Evolutionary conservation across 2,329 filamentous ascomycete genomes (phyloP).

Genomic region (Cadophora sp.): DNA sequence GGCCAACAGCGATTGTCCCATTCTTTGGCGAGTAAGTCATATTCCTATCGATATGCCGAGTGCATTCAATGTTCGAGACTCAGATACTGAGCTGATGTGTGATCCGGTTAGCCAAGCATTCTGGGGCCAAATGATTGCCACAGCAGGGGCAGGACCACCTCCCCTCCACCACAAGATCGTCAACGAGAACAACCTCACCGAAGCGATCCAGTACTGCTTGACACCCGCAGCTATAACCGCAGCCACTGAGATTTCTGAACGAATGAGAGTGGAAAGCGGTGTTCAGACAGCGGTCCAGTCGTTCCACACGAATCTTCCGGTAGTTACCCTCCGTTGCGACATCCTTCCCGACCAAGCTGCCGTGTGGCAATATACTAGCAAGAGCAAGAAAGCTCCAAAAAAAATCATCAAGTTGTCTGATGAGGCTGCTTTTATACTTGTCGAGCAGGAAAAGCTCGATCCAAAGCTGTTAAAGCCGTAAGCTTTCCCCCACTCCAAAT

Average conservation of each 20-base stretch:
- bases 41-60: too few relatives aligned
- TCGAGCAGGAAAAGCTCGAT: conserved; percentile 30
- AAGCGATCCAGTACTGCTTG: conserved; percentile 66
- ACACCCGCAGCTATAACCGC: conserved; percentile 62
- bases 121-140: conserved; percentile 77
- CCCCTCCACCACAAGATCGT: conserved; percentile 72
- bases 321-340: conserved; percentile 69
- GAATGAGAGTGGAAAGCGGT: conserved; percentile 68
- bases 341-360: conserved; percentile 61
- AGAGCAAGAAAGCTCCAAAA: conserved; percentile 15
- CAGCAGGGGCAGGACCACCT: conserved; percentile 71
- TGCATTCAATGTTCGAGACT: too few relatives aligned
- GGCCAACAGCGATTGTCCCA: too few relatives aligned
- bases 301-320: conserved; percentile 71
- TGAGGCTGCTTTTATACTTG: conserved; percentile 30
- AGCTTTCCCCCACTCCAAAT: background rate
- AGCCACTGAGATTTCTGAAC: conserved; percentile 55
- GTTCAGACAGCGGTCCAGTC: conserved; percentile 65
- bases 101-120: conserved; percentile 65
- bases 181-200: conserved; percentile 66
- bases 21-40: too few relatives aligned
- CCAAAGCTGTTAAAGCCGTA: conserved; percentile 24
- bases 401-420: conserved; percentile 44
- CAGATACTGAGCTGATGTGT: background rate
- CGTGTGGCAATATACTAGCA: conserved; percentile 39